phyloP scores from a whole-genome alignment of 805 yeast genomes.

The Yamadazyma olivae region DNA sequence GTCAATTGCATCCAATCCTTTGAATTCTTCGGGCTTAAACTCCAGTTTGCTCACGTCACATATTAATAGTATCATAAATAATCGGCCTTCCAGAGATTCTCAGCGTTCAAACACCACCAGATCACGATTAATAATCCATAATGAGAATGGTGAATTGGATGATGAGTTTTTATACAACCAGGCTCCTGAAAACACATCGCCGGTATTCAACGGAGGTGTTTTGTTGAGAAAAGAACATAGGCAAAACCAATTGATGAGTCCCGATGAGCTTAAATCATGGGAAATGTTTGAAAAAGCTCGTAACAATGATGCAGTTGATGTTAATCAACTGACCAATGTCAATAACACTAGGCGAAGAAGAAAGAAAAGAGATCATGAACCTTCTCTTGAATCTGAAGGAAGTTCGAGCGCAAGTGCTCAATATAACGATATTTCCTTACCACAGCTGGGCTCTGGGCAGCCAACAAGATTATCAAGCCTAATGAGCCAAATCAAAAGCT shows the following conservation, averaged over 20 bases:
- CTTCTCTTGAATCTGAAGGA: neutral
- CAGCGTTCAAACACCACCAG: neutral
- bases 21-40: neutral
- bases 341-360: constrained; percentile 13
- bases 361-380: constrained; percentile 1
- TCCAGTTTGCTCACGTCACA: neutral
- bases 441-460: neutral
- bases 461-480: constrained; percentile 8
- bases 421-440: too few relatives aligned
- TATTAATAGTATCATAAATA: neutral
- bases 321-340: neutral
- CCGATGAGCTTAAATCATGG: constrained; percentile 39
- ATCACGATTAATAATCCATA: constrained; percentile 21
- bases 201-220: constrained; percentile 38
- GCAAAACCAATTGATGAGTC: constrained; percentile 23
- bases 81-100: neutral
- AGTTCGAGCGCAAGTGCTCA: neutral
- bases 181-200: neutral
- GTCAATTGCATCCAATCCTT: neutral
- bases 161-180: constrained; percentile 22
- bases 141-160: constrained; percentile 28
- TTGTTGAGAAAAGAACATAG: constrained; percentile 31
- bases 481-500: constrained; percentile 12
- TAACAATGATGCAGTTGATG: constrained; percentile 3
- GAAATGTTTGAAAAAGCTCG: constrained; percentile 30